Base-by-base conservation (phyloP, 352 stramenopile species). In the Pythium sp. region DNA sequence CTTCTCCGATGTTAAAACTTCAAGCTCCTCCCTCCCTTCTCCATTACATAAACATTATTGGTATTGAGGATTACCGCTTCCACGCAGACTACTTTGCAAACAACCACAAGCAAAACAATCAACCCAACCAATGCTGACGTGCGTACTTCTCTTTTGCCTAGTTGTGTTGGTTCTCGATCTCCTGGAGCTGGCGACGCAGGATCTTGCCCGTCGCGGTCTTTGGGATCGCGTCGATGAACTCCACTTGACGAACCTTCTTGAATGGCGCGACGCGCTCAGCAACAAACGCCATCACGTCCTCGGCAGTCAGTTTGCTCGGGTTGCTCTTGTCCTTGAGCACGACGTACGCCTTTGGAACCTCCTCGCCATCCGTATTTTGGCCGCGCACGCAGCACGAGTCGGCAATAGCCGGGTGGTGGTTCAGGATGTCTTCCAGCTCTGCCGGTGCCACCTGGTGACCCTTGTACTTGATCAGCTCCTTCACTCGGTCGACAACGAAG, bases 391-490 rank as follows among this genome's bases (percentile, higher is more conserved):
- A 86, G 51, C 84, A 90, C 14, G 78, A 84, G 76, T 98, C 93
- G 3, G 81, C 67, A 6, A 98, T 30, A 0, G 72, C 68, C 5
- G 78, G 73, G 72, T 98, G 83, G 5, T 74, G 79, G 12, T 97
- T 79, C 3, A 98, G 53, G 8, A 97, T 71, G 26, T 93, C 92
- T 75, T 98, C 94, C 24, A 98, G 77, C 72, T 98, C 94, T 0
- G 92, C 93, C 15, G 93, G 94, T 11, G 92, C 87, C 14, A 98
- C 80, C 72, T 96, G 92, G 59, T 94, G 93, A 1, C 93, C 94
- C 67, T 97, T 97, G 67, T 97, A 93, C 80, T 98, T 98, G 77
- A 98, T 98, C 47, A 98, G 78, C 73, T 98, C 93, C 81, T 98
- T 98, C 36, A 97, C 75, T n/a, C 93, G 77, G 73, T 98, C 95